These are phyloP conservation scores for Sordariomycetes sp. DNA, from an alignment of 2,329 filamentous ascomycete genomes.

Conservation along the genomic window DNA sequence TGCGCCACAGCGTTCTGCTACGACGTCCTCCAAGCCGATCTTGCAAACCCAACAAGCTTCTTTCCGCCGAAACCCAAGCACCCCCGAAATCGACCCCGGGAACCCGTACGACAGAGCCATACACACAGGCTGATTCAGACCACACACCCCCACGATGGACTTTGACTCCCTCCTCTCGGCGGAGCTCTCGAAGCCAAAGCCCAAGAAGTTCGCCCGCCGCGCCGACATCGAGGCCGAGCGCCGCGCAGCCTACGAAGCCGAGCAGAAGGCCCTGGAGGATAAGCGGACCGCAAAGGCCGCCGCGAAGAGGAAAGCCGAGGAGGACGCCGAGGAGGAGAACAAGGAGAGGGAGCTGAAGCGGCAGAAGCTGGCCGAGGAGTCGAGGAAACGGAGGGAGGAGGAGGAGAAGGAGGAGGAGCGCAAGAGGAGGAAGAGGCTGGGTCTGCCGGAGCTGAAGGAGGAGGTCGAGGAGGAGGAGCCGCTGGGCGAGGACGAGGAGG, in stretches of 20 bases:
- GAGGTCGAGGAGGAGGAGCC: conserved; percentile 32
- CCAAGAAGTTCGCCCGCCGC: conserved; percentile 70
- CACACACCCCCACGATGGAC: conserved; percentile 58
- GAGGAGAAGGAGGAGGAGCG: conserved; percentile 65
- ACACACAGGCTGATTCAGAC: too few relatives aligned
- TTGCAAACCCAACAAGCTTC: too few relatives aligned
- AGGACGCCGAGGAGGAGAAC: conserved; percentile 65
- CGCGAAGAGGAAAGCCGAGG: conserved; percentile 81
- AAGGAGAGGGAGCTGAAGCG: conserved; percentile 72
- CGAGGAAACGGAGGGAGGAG: conserved; percentile 56
- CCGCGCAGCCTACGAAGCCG: conserved; percentile 66
- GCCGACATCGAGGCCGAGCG: conserved; percentile 79
- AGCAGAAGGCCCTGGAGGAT: conserved; percentile 64
- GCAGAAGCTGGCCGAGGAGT: conserved; percentile 70
- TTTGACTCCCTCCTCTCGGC: conserved; percentile 90
- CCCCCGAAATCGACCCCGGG: not conserved
- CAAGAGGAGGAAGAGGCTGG: conserved; percentile 62
- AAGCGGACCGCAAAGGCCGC: conserved; percentile 59
- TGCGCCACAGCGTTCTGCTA: too few relatives aligned
- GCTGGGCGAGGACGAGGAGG: conserved; percentile 36
- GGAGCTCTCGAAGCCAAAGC: conserved; percentile 77
- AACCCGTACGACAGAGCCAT: too few relatives aligned
- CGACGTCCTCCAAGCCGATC: too few relatives aligned
- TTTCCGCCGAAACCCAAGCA: not conserved
- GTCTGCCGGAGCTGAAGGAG: conserved; percentile 60